Evolutionary conservation across 805 yeast genomes (phyloP).

Genomic region (Lipomyces yamadae): DNA sequence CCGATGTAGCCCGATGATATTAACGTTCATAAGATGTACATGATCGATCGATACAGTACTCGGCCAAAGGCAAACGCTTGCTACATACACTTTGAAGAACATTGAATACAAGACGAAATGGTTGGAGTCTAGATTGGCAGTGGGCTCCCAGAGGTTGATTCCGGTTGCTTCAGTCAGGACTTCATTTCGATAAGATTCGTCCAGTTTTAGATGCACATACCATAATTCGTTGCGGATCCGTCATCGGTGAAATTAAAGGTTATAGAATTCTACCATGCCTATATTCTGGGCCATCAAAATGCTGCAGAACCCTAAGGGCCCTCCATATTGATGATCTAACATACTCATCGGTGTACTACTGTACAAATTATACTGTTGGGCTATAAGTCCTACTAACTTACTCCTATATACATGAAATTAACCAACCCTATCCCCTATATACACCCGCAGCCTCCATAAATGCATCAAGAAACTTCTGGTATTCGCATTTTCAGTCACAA

Average conservation of each 20-base stretch:
- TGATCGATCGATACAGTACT: constrained; percentile 3
- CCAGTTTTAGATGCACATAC: no score
- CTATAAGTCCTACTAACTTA: not conserved
- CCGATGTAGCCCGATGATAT: not conserved
- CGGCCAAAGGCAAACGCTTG: constrained; percentile 5
- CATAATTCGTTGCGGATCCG: no score
- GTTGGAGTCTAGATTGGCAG: no score
- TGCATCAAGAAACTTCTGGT: constrained; percentile 15
- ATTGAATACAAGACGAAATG: not conserved
- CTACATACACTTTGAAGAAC: not conserved
- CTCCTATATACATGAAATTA: not conserved
- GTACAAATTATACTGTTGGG: not conserved
- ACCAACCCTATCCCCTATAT: constrained; percentile 17
- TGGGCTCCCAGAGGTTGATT: no score
- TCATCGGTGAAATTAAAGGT: no score
- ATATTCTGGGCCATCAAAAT: no score
- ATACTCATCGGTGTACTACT: not conserved
- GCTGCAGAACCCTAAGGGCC: no score
- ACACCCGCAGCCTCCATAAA: constrained; percentile 22
- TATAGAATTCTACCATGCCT: no score
- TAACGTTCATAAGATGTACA: not conserved
- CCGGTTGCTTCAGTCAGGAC: no score
- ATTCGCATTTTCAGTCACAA: not conserved
- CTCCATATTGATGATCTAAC: no score
- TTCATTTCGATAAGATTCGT: no score